Conservation (phyloP, 148 eudicot species). For the Arbutus unedo region DNA sequence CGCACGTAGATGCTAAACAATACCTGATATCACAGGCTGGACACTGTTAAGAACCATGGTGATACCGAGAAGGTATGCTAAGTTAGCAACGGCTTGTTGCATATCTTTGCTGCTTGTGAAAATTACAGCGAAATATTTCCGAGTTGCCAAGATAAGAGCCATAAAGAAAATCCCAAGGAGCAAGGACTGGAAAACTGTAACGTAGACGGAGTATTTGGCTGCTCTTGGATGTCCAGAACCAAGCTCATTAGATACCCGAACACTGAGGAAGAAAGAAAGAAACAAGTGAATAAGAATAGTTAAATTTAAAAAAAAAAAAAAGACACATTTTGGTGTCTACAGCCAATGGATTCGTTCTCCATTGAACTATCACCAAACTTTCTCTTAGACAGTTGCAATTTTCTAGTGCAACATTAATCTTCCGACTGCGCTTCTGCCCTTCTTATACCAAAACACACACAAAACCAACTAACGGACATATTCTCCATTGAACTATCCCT, state of each 20-base stretch:
- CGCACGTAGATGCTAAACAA: background rate
- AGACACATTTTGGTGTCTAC: no score
- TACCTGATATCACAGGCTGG: conserved; percentile 90
- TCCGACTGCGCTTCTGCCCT: background rate
- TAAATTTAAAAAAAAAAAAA: no score
- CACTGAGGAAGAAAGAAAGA: conserved; percentile 32
- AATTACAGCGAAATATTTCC: conserved; percentile 47
- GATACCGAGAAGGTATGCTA: conserved; percentile 72
- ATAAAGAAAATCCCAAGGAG: conserved; percentile 57
- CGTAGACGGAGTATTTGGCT: conserved; percentile 58
- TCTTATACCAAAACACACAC: background rate
- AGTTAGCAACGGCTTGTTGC: conserved; percentile 54
- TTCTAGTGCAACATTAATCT: conserved; percentile 1
- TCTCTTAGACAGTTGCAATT: background rate
- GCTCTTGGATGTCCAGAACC: conserved; percentile 65
- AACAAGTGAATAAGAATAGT: background rate
- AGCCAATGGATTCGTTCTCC: background rate
- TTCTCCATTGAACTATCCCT: no score
- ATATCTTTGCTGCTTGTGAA: conserved; percentile 53
- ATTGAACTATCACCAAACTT: background rate
- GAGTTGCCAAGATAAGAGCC: conserved; percentile 44
- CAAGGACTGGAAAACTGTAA: conserved; percentile 64
- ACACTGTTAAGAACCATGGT: conserved; percentile 83
- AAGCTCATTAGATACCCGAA: conserved; percentile 83
- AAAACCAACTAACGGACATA: background rate